phyloP scores from a whole-genome alignment of 2,329 filamentous ascomycete genomes.

The Pestalotiopsis fici region DNA sequence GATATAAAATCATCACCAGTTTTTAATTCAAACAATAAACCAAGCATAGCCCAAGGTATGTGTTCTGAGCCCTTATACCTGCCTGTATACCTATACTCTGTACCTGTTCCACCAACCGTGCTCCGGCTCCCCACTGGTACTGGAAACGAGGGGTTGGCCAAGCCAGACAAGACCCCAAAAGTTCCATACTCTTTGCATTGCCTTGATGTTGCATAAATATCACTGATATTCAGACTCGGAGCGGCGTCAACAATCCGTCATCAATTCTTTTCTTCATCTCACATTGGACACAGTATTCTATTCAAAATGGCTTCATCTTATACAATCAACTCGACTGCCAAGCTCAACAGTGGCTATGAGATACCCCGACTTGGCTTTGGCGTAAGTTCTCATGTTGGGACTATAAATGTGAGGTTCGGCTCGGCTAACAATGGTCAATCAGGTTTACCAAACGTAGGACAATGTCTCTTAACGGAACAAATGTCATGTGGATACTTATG shows the following conservation, averaged over 20 bases:
- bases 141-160: background rate
- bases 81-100: background rate
- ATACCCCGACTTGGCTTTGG: constrained; percentile 56
- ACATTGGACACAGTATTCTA: background rate
- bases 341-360: constrained; percentile 56
- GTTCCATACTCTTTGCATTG: background rate
- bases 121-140: background rate
- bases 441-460: constrained; percentile 56
- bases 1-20: too few species aligned
- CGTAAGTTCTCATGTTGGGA: constrained; percentile 36
- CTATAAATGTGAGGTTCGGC: background rate
- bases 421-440: constrained; percentile 1
- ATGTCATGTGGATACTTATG: background rate
- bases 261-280: background rate
- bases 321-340: constrained; percentile 46
- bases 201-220: too few species aligned
- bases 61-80: too few species aligned
- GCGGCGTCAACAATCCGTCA: too few species aligned
- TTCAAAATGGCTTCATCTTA: constrained; percentile 33
- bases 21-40: too few species aligned
- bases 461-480: background rate
- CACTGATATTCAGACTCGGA: too few species aligned
- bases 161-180: background rate
- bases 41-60: too few species aligned
- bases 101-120: background rate